Percentiles rank a stretch among this genome's conserved stretches.
phyloP scores from a whole-genome alignment of 805 yeast genomes.

The Metschnikowia peoriensis region DNA sequence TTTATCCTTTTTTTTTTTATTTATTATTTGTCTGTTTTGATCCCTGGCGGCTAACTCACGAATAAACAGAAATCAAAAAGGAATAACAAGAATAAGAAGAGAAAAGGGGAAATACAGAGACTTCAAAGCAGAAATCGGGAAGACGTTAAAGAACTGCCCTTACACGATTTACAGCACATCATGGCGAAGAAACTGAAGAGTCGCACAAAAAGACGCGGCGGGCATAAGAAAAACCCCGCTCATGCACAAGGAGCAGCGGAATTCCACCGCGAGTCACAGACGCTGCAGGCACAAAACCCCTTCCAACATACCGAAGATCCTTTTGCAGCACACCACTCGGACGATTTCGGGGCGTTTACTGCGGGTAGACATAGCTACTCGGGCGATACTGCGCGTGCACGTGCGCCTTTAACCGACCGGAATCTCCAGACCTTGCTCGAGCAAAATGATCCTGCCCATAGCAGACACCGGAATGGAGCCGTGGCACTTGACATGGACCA shows the following conservation, averaged over 20 bases:
- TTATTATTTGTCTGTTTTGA: too few species aligned
- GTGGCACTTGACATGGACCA: conserved; percentile 42
- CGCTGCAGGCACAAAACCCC: background rate
- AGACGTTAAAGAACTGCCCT: background rate
- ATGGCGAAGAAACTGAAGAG: conserved; percentile 14
- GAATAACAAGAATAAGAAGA: too few species aligned
- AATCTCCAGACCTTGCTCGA: conserved; percentile 32
- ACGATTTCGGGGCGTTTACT: background rate
- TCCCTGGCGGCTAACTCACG: too few species aligned
- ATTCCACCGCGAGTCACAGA: background rate
- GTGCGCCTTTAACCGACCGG: conserved; percentile 37
- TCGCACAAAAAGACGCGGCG: conserved; percentile 11
- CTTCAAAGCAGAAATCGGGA: too few species aligned
- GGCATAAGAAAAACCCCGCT: conserved; percentile 2
- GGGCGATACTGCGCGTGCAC: conserved; percentile 1
- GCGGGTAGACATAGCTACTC: background rate
- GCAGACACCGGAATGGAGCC: conserved; percentile 18
- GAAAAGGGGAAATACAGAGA: too few species aligned
- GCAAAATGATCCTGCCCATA: conserved; percentile 11
- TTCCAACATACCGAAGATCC: background rate
- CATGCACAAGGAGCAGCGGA: background rate
- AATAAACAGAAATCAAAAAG: too few species aligned
- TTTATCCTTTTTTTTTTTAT: too few species aligned
- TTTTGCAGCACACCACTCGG: background rate
- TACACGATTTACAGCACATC: background rate